Percentiles rank a stretch among this genome's conserved stretches.
These are phyloP conservation scores for Candida dajiaensis DNA, from an alignment of 805 yeast genomes.

Conservation along the genomic window DNA sequence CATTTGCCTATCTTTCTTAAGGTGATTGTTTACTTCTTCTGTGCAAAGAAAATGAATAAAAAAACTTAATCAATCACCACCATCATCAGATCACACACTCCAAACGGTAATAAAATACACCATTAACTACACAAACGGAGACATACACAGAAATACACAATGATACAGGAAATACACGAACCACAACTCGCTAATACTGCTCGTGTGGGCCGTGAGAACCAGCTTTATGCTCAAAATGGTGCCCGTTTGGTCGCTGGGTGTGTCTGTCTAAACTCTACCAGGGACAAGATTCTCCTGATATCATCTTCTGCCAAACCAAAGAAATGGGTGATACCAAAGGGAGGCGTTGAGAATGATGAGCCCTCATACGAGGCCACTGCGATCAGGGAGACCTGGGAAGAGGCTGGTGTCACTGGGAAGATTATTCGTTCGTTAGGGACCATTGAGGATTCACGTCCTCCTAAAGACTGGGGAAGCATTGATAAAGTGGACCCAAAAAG, in stretches of 20 bases:
- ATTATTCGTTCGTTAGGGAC: slow-evolving; percentile 53
- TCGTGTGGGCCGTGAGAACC: slow-evolving; percentile 3
- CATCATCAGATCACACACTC: too few species aligned
- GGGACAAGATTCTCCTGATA: slow-evolving; percentile 66
- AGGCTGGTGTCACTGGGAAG: slow-evolving; percentile 81
- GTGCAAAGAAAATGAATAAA: too few species aligned
- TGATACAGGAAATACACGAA: neutral
- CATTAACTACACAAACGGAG: too few species aligned
- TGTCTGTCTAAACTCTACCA: slow-evolving; percentile 55
- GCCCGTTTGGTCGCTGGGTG: slow-evolving; percentile 94
- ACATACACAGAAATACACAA: too few species aligned
- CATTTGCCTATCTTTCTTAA: neutral
- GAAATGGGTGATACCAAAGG: slow-evolving; percentile 90
- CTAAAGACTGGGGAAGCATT: slow-evolving; percentile 35
- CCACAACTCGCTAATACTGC: neutral
- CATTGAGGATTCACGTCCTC: slow-evolving; percentile 55
- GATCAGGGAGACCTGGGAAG: slow-evolving; percentile 94
- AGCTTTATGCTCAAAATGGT: slow-evolving; percentile 36
- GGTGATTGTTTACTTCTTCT: neutral
- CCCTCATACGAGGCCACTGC: slow-evolving; percentile 40
- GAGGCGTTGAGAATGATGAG: slow-evolving; percentile 91
- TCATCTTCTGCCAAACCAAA: slow-evolving; percentile 64
- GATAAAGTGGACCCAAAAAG: slow-evolving; percentile 16
- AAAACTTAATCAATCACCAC: neutral
- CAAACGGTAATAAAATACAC: too few species aligned